Evolutionary conservation across 805 yeast species (phyloP).

Genomic region (Starmerella kuoi): DNA sequence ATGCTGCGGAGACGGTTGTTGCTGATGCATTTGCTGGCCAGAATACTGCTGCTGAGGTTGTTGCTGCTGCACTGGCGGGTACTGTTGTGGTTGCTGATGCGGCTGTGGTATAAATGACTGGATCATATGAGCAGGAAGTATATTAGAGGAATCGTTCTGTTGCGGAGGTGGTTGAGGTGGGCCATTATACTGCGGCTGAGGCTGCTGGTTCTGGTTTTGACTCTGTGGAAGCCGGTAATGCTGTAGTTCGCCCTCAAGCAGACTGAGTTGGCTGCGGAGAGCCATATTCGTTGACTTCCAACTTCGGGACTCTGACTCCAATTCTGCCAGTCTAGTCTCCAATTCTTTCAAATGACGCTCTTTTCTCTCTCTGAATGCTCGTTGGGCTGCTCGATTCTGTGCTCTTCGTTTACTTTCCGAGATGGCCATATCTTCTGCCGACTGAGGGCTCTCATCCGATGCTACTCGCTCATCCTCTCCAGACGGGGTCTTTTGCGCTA

Average conservation of each 20-base stretch:
- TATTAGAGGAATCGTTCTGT: not conserved
- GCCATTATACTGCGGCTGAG: not conserved
- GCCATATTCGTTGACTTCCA: slow-evolving; percentile 62
- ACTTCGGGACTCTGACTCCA: slow-evolving; percentile 61
- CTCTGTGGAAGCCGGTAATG: slow-evolving; percentile 35
- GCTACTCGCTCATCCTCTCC: not conserved
- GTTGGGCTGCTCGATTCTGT: slow-evolving; percentile 95
- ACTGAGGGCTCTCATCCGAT: not conserved
- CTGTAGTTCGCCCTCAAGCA: slow-evolving; percentile 58
- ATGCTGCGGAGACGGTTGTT: not conserved
- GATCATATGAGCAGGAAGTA: slow-evolving; percentile 3
- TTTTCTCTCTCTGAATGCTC: slow-evolving; percentile 82
- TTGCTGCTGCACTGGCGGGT: not conserved
- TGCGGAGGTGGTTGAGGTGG: not conserved
- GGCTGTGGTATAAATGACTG: not conserved
- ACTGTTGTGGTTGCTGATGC: not conserved
- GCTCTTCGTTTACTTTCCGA: slow-evolving; percentile 87
- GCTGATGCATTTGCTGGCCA: not conserved
- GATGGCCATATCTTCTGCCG: slow-evolving; percentile 5
- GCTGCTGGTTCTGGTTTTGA: not conserved
- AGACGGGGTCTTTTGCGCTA: not conserved
- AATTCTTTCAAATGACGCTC: slow-evolving; percentile 76
- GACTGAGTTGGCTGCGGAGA: slow-evolving; percentile 61
- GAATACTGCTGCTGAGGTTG: not conserved
- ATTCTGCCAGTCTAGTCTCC: slow-evolving; percentile 58